A percentile compares a stretch with the other conserved stretches of the same genome.
These are phyloP conservation scores for Arachnomyces sp. DNA, from an alignment of 2,329 filamentous ascomycete species.

Conservation along the genomic window DNA sequence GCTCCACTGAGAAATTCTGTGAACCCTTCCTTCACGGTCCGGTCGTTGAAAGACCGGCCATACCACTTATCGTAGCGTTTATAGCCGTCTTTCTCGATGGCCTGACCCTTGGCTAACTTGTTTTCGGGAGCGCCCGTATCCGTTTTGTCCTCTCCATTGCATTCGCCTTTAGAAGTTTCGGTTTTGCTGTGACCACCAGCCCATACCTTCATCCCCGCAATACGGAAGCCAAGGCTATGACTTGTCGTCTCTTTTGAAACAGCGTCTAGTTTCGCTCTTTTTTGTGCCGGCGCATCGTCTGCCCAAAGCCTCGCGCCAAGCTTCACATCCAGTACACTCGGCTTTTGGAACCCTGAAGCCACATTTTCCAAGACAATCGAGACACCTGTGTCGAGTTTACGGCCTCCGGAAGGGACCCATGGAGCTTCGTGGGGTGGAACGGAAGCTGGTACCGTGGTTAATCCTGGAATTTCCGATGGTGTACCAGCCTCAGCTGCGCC, in stretches of 20 bases:
- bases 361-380: constrained; percentile 82
- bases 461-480: constrained; percentile 17
- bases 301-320: constrained; percentile 81
- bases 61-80: constrained; percentile 59
- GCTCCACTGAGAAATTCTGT: constrained; percentile 46
- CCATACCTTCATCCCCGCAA: constrained; percentile 59
- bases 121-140: constrained; percentile 32
- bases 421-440: constrained; percentile 17
- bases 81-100: constrained; percentile 46
- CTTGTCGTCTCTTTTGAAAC: constrained; percentile 53
- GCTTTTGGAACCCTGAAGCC: constrained; percentile 67
- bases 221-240: constrained; percentile 52
- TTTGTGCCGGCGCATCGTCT: constrained; percentile 53
- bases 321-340: constrained; percentile 91
- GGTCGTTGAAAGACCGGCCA: constrained; percentile 49
- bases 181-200: constrained; percentile 24
- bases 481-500: constrained; percentile 12
- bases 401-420: constrained; percentile 46
- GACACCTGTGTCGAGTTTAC: constrained; percentile 63
- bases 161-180: background rate
- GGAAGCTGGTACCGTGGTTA: constrained; percentile 18
- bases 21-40: constrained; percentile 51
- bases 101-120: constrained; percentile 43
- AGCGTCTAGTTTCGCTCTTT: constrained; percentile 51
- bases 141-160: constrained; percentile 21